A percentile compares a stretch with the other conserved stretches of the same genome.
These are phyloP conservation scores for Rhizoclosmatium globosum DNA, from an alignment of 192 early-diverging fungal species.

Conservation along the genomic window DNA sequence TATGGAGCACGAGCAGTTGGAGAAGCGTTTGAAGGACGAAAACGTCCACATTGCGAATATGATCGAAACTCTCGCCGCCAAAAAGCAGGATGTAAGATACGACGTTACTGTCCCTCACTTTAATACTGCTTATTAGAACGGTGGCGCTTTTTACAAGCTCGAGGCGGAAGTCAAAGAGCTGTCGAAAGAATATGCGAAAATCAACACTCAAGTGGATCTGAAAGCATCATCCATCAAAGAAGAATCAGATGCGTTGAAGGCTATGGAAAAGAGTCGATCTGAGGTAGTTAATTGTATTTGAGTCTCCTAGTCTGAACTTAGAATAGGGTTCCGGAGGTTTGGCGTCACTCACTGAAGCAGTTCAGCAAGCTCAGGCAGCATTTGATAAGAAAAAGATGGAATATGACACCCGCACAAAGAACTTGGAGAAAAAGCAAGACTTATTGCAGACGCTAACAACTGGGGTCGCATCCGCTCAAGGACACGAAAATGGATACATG, in stretches of 20 bases:
- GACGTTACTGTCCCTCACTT: neutral
- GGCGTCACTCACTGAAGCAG: neutral
- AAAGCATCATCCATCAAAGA: constrained; percentile 79
- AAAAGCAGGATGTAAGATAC: constrained; percentile 36
- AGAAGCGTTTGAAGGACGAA: constrained; percentile 68
- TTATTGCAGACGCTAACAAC: constrained; percentile 93
- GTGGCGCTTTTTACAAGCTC: constrained; percentile 67
- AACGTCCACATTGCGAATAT: constrained; percentile 70
- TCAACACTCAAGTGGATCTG: constrained; percentile 86
- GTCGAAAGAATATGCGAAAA: constrained; percentile 80
- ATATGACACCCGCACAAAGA: constrained; percentile 62
- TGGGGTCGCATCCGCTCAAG: constrained; percentile 88
- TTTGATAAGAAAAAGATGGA: constrained; percentile 57
- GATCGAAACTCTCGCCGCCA: constrained; percentile 55
- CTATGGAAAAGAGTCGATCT: neutral
- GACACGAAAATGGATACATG: constrained; percentile 95
- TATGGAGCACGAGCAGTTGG: constrained; percentile 49
- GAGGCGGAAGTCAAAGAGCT: constrained; percentile 74
- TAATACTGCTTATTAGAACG: neutral
- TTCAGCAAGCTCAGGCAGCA: constrained; percentile 1
- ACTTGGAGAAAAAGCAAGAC: constrained; percentile 68
- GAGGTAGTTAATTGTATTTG: constrained; percentile 19
- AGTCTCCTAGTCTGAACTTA: neutral
- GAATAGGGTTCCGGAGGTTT: neutral
- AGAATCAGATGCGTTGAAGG: constrained; percentile 58